Evolutionary conservation across 1,139 yeast genomes (phyloP).

Genomic region (Debaryomyces fabryi): DNA sequence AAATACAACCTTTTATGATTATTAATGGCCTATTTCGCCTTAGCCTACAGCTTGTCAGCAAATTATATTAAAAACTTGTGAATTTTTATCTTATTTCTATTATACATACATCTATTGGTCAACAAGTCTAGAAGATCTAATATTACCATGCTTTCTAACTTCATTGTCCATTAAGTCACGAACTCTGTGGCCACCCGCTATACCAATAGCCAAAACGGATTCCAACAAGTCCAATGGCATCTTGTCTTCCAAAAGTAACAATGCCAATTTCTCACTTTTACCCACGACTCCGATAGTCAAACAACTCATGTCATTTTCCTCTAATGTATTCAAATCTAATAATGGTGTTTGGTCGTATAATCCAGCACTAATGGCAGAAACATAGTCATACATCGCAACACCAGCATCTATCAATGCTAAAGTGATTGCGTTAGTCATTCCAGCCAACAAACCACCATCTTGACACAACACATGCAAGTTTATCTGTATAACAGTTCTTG

Average conservation of each 20-base stretch:
- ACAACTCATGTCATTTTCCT: slow-evolving; percentile 80
- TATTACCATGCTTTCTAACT: slow-evolving; percentile 71
- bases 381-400: slow-evolving; percentile 89
- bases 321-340: slow-evolving; percentile 79
- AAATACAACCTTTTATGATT: no score
- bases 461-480: slow-evolving; percentile 79
- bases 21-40: background rate
- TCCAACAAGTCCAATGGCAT: slow-evolving; percentile 83
- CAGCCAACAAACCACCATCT: slow-evolving; percentile 86
- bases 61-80: background rate
- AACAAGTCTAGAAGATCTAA: slow-evolving; percentile 34
- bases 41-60: background rate
- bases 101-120: slow-evolving; percentile 9
- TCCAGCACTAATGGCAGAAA: slow-evolving; percentile 80
- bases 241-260: slow-evolving; percentile 78
- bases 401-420: slow-evolving; percentile 95
- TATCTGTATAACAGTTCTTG: slow-evolving; percentile 78
- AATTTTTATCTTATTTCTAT: slow-evolving; percentile 2
- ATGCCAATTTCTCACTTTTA: slow-evolving; percentile 72
- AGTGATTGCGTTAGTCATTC: slow-evolving; percentile 85
- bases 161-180: slow-evolving; percentile 86
- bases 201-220: slow-evolving; percentile 75
- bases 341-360: slow-evolving; percentile 74
- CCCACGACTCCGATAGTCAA: slow-evolving; percentile 87
- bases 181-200: slow-evolving; percentile 85